Evolutionary conservation across 441 rosid genomes (phyloP), one percentile per base, ranked within the genome.

Genomic region (Gossypium trilobum): DNA sequence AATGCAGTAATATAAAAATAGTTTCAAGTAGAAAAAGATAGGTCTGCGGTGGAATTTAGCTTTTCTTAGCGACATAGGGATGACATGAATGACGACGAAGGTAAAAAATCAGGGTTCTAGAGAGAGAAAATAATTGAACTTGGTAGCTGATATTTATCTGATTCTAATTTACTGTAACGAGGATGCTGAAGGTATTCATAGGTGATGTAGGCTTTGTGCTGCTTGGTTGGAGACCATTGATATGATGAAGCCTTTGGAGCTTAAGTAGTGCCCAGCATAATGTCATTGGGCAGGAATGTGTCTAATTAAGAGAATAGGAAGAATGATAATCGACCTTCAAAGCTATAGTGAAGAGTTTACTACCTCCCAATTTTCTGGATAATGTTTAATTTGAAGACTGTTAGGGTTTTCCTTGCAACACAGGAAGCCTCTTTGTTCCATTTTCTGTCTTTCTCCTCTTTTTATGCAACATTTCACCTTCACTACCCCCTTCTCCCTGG

Each of bases 291-390:
- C 17, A 13, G 69, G 33, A 5, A 20, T 42, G 5, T 20, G 16
- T 17, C 19, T 42, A 20, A 29, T 64, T 42, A 19, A 11, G 19
- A 42, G 0, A 20, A 4, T 13, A 11, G 25, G 16, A 8, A 42
- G 52, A 42, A 22, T 64, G 69, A 64, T 42, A 42, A 64, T 51
- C 5, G 42, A 64, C 33, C 69, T 13, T 64, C 69, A 42, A 6
- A 42, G 69, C 69, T 2, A 31, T 13, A 13, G 4, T 20, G 11
- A 64, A 22, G 8, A 64, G 69, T 31, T 64, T 42, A 20, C 36
- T 42, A 2, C 42, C 29, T 39, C 16, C 54, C 3, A 33, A 0
- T 17, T 62, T 33, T 13, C 46, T 36, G 50, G 46, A 9, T 36
- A 23, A 55, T 23, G 36, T 36, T 62, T 36, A 62, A 62, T 62